phyloP scores from a whole-genome alignment of 1,139 yeast species.

The Arxiozyma bovina region DNA sequence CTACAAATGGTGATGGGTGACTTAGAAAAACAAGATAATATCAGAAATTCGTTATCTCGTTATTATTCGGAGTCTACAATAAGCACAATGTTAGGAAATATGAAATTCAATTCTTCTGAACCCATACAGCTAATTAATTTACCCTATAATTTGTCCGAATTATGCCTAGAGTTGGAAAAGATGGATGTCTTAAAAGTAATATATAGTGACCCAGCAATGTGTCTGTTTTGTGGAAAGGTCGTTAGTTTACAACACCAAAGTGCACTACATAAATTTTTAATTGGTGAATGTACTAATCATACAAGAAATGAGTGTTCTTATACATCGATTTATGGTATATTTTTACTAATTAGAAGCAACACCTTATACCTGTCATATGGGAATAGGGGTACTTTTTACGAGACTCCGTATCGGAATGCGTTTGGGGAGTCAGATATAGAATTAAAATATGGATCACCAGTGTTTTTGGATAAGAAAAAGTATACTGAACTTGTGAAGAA shows the following conservation, averaged over 20 bases:
- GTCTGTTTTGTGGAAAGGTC: constrained; percentile 71
- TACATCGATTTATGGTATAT: constrained; percentile 63
- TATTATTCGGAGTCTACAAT: background rate
- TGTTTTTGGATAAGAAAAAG: constrained; percentile 52
- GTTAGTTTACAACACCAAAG: constrained; percentile 52
- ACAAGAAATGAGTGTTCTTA: constrained; percentile 47
- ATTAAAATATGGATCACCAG: constrained; percentile 61
- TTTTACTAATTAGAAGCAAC: constrained; percentile 67
- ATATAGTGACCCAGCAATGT: constrained; percentile 69
- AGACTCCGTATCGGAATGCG: constrained; percentile 75
- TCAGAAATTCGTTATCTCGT: background rate
- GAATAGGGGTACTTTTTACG: constrained; percentile 64
- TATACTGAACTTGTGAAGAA: constrained; percentile 60
- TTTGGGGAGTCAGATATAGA: constrained; percentile 86
- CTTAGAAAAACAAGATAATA: background rate
- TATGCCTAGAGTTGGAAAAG: constrained; percentile 37
- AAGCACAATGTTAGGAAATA: background rate
- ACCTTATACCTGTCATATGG: constrained; percentile 56
- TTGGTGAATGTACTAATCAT: constrained; percentile 67
- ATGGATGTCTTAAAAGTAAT: constrained; percentile 12
- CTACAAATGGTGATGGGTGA: background rate
- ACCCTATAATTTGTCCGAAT: constrained; percentile 61
- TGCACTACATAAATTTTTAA: constrained; percentile 35
- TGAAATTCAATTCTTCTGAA: constrained; percentile 17
- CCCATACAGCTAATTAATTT: constrained; percentile 44